Evolutionary conservation across 345 rosid species (phyloP), one percentile per base, ranked within the genome.

Genomic region (Corchorus olitorius): DNA sequence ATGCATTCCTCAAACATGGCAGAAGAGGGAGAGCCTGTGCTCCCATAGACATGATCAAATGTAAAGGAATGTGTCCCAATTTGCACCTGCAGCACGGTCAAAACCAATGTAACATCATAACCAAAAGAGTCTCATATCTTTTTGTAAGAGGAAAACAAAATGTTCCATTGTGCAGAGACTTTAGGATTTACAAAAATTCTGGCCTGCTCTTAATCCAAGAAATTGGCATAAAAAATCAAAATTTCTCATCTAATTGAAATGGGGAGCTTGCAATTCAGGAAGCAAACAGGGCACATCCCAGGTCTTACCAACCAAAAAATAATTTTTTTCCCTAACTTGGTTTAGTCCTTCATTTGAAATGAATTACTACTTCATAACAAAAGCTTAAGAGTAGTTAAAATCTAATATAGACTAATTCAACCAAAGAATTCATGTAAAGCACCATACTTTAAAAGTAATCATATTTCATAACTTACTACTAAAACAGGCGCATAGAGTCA

Each of bases 21-120:
- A 39, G 90, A 79, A 71, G 99, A 81, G 0, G 97, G 94, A 79
- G 97, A 81, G 72, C 89, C 90, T 1, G 85, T 86, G 85, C 97
- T 92, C 68, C 99, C 99, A 81, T 97, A 97, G 75, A 97, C 97
- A 83, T 90, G 97, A 87, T 97, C 99, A 73, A 97, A 97, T 0
- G 97, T 97, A 86, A 97, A 97, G 46, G 98, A 94, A 85, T 97
- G 97, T 50, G 92, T 75, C 77, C 99, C 98, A 70, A 97, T 91
- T 82, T 94, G 99, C 68, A 97, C 97, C 99, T 97, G 85, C 78
- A 80, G 20, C 74, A 75, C 16, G 15, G 54, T 65, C 33, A 73
- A 62, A 70, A 63, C 46, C 56, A 19, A 66, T 48, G 8, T 56
- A 60, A 68, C 9, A 27, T 74, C 69, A 69, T 55, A 37, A 54